A percentile compares a stretch with the other conserved stretches of the same genome.
Conservation (phyloP, 345 rosid genomes). For the Isatis tinctoria region DNA sequence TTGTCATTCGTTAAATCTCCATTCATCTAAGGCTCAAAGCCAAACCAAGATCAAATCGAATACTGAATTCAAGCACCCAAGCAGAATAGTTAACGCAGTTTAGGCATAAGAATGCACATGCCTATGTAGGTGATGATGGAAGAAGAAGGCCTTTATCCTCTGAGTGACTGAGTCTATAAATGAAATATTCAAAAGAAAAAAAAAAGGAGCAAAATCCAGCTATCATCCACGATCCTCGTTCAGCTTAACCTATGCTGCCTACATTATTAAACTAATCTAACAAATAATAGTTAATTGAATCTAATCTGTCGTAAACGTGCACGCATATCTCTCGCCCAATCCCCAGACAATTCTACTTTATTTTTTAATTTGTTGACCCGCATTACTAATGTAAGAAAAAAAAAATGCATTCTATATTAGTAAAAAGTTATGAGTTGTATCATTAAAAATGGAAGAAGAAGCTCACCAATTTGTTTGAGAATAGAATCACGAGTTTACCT, state of each 20-base stretch:
- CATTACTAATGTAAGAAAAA: neutral
- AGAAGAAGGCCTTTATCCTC: neutral
- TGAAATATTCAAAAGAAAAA: neutral
- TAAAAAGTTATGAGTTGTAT: neutral
- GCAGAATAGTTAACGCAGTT: neutral
- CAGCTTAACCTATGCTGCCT: conserved; percentile 13
- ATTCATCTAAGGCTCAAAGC: neutral
- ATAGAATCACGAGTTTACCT: neutral
- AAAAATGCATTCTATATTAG: neutral
- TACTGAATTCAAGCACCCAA: too few species aligned
- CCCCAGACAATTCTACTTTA: conserved; percentile 18
- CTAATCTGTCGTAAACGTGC: conserved; percentile 34
- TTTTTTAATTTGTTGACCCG: conserved; percentile 7
- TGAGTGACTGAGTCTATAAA: neutral
- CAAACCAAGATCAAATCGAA: neutral
- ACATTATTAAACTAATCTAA: conserved; percentile 7
- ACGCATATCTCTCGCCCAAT: conserved; percentile 35
- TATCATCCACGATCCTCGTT: conserved; percentile 30
- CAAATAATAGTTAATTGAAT: neutral
- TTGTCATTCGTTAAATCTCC: neutral
- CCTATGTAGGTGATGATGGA: neutral
- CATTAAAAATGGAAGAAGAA: neutral
- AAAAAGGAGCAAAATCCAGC: conserved; percentile 9
- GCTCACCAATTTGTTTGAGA: neutral
- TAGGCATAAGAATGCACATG: neutral